A percentile compares a stretch with the other conserved stretches of the same genome.
phyloP scores from a whole-genome alignment of 306 rosid species.

The Nissolia schottii region DNA sequence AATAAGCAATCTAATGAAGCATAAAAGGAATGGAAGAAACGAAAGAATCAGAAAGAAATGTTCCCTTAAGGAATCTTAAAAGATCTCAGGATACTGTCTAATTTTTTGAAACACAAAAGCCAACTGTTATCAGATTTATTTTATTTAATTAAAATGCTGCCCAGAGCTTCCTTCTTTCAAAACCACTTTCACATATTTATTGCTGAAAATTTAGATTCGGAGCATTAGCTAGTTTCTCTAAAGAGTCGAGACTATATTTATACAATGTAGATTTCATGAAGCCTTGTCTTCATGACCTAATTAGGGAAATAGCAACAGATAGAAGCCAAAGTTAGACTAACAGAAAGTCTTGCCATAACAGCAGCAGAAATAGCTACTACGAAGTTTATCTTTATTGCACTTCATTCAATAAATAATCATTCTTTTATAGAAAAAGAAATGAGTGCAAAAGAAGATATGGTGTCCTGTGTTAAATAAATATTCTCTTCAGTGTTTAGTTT shows the following conservation, averaged over 20 bases:
- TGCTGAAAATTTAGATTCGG: background rate
- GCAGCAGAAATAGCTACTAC: background rate
- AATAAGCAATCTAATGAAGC: background rate
- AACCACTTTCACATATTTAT: background rate
- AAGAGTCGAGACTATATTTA: background rate
- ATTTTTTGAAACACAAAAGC: background rate
- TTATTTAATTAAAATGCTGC: background rate
- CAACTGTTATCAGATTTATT: background rate
- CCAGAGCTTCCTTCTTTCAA: background rate
- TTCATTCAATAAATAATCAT: background rate
- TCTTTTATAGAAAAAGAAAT: background rate
- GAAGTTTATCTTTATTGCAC: background rate
- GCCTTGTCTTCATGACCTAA: background rate
- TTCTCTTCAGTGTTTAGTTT: background rate
- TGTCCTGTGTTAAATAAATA: too few species aligned
- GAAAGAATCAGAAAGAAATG: background rate
- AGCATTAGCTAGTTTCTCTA: background rate
- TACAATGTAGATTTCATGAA: background rate
- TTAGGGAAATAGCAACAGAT: background rate
- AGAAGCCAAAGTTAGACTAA: background rate
- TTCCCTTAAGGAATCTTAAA: background rate
- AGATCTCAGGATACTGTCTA: background rate
- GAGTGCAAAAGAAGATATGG: too few species aligned
- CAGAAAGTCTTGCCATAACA: background rate
- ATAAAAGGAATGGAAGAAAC: background rate